phyloP scores from a whole-genome alignment of 2,329 filamentous ascomycete species.

The Diaporthe longicolla region DNA sequence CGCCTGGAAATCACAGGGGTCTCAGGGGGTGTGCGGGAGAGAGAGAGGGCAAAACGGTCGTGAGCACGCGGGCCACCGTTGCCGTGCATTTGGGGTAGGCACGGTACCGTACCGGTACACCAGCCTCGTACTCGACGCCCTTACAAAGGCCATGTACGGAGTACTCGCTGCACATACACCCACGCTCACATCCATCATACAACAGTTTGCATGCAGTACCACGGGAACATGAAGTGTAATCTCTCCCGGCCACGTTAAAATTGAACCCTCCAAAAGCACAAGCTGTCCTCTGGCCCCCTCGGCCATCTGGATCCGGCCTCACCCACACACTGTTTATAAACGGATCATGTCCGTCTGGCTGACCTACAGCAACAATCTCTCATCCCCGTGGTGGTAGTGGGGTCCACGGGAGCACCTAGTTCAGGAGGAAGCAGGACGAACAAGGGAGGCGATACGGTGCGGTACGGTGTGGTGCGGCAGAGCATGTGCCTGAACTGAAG shows the following conservation, averaged over 20 bases:
- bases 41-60: slow-evolving; percentile 36
- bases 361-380: slow-evolving; percentile 24
- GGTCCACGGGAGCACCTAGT: slow-evolving; percentile 21
- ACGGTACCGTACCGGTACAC: too few species aligned
- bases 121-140: neutral
- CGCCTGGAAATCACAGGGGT: slow-evolving; percentile 39
- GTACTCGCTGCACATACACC: neutral
- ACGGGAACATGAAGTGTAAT: slow-evolving; percentile 9
- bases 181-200: neutral
- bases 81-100: neutral
- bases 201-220: neutral
- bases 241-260: slow-evolving; percentile 9
- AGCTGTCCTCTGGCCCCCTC: slow-evolving; percentile 10
- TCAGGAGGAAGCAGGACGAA: slow-evolving; percentile 10
- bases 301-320: neutral
- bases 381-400: slow-evolving; percentile 8
- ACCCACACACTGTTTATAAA: slow-evolving; percentile 5
- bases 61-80: slow-evolving; percentile 30
- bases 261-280: neutral
- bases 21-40: slow-evolving; percentile 33
- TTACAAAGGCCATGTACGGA: neutral
- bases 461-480: slow-evolving; percentile 4
- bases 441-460: slow-evolving; percentile 13
- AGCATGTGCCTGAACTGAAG: slow-evolving; percentile 22
- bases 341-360: slow-evolving; percentile 15